A percentile compares a stretch with the other conserved stretches of the same genome.
These are phyloP conservation scores for Stephania yunnanensis DNA, from an alignment of 164 flowering plant species.

Conservation along the genomic window DNA sequence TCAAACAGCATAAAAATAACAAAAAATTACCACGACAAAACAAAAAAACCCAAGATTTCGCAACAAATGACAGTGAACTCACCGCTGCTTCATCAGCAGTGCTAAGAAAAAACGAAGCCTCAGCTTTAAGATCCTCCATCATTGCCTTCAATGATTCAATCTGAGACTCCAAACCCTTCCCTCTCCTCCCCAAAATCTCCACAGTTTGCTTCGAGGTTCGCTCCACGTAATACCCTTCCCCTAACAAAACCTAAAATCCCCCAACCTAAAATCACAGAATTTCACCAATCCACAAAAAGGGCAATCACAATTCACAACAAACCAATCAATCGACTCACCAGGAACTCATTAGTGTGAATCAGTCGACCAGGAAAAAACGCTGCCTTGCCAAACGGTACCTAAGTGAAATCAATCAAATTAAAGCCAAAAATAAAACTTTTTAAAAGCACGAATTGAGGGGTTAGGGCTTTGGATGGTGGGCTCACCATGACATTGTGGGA, in stretches of 20 bases:
- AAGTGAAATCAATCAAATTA: not conserved
- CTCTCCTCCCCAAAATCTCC: constrained; percentile 81
- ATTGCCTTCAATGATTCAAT: constrained; percentile 55
- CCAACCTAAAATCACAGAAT: not conserved
- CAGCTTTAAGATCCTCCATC: constrained; percentile 59
- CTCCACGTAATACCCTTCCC: constrained; percentile 84
- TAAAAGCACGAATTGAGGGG: not conserved
- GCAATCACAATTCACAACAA: not conserved
- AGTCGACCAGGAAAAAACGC: constrained; percentile 91
- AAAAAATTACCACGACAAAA: not conserved
- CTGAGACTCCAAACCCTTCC: constrained; percentile 57
- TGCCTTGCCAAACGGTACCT: constrained; percentile 91
- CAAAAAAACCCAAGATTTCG: not conserved
- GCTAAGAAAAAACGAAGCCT: constrained; percentile 68
- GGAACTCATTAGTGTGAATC: constrained; percentile 81
- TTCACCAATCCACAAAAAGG: not conserved
- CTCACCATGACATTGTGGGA: constrained; percentile 71
- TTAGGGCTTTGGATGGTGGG: not conserved
- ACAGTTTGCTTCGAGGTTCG: constrained; percentile 75
- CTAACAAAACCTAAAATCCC: constrained; percentile 61
- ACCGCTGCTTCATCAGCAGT: constrained; percentile 84
- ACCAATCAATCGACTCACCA: constrained; percentile 31
- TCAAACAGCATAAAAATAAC: not conserved
- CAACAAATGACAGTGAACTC: constrained; percentile 14
- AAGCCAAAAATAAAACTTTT: not conserved